Base-by-base conservation (phyloP, 345 rosid genomes). In the Kandelia obovata region DNA sequence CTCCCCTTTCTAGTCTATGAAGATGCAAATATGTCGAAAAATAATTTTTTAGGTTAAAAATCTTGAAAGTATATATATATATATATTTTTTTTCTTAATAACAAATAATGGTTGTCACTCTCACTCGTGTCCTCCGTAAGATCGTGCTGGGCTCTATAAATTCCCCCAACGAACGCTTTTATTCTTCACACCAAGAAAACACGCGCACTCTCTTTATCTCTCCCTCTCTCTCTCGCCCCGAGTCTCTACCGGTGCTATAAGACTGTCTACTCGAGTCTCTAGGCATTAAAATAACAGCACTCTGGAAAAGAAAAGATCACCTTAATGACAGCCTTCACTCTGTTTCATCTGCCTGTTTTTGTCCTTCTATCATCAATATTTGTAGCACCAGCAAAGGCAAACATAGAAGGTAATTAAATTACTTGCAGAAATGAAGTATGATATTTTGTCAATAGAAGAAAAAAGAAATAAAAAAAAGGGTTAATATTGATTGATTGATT, bases 371-470 rank as follows among this genome's bases (percentile, higher is more conserved):
- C 72, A 21, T 47, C 72, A 20, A 65, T 17, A 34, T 15, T 71
- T 39, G 32, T 69, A 26, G 70, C 72, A 63, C 75, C 78, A 10
- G 46, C 80, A 68, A 56, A 66, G 28, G 86, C 93, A 0, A 88
- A 86, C 76, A 28, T 62, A 1, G 93, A 88, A 78, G 92, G 90
- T 88, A 66, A 11, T 30, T 9, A 32, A 32, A 43, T 43, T 15
- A 43, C 1, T 43, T 13, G 49, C 16, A 43, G 49, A 3, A 39
- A 39, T 2, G 15, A 43, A 15, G 49, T 13, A 43, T 43, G 15
- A 43, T 43, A 43, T 43, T 43, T 43, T 43, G 47, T 8, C 11
- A 10, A 37, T 1, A 37, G 1, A 35, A 35, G 1, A 35, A 8
- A 35, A 7, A 35, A 35, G 10, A 1, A 37, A 37, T 0, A 37